Conservation (phyloP, 202 grass and related monocot genomes). For the Alloteropsis angusta region DNA sequence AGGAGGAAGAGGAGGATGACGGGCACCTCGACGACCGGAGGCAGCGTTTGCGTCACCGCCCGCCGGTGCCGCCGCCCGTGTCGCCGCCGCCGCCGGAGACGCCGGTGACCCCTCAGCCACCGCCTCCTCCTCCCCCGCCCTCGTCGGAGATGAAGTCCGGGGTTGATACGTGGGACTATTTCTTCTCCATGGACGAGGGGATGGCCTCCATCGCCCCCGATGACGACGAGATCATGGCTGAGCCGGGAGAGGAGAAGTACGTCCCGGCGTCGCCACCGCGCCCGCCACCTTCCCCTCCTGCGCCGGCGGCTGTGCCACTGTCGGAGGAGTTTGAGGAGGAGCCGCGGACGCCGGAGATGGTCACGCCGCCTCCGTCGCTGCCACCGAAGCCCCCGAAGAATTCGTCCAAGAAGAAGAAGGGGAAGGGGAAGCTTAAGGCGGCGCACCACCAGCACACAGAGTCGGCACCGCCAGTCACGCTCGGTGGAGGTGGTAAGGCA, state of each 20-base stretch:
- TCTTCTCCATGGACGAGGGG: conserved; percentile 63
- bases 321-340: conserved; percentile 37
- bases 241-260: conserved; percentile 39
- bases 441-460: conserved; percentile 70
- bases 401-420: conserved; percentile 44
- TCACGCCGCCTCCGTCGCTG: conserved; percentile 26
- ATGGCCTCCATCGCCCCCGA: conserved; percentile 51
- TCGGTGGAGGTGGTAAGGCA: conserved; percentile 25
- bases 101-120: conserved; percentile 31
- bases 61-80: conserved; percentile 10
- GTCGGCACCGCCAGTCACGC: conserved; percentile 53
- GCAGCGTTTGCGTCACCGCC: conserved; percentile 28
- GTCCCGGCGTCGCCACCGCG: conserved; percentile 35
- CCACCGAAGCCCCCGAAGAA: conserved; percentile 34
- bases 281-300: conserved; percentile 29
- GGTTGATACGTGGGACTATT: conserved; percentile 75
- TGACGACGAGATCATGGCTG: conserved; percentile 46
- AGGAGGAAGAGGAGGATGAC: conserved; percentile 42
- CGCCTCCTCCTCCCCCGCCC: conserved; percentile 24
- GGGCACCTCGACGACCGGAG: conserved; percentile 43
- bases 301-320: background rate
- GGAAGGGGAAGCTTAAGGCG: conserved; percentile 45
- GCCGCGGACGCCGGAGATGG: conserved; percentile 55
- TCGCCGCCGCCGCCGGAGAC: conserved; percentile 16
- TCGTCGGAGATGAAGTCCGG: conserved; percentile 32